phyloP scores from a whole-genome alignment of 352 stramenopile species.

The Peronospora destructor region DNA sequence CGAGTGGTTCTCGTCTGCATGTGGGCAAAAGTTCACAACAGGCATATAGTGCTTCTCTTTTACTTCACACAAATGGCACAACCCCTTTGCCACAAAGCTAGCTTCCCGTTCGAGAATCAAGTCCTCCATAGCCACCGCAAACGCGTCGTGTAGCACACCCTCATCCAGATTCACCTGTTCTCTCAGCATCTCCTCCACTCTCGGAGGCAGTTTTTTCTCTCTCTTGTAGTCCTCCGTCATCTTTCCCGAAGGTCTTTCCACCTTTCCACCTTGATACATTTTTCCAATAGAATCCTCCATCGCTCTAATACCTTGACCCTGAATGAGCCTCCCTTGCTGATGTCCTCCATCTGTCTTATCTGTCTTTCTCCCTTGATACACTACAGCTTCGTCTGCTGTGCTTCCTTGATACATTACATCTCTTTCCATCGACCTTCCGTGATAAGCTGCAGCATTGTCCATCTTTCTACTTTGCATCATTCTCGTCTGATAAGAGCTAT shows the following conservation, averaged over 20 bases:
- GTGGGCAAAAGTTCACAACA: constrained; percentile 73
- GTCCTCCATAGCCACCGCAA: constrained; percentile 49
- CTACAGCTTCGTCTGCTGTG: constrained; percentile 2
- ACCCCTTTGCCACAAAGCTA: constrained; percentile 65
- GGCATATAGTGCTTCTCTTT: constrained; percentile 43
- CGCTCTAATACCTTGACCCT: constrained; percentile 6
- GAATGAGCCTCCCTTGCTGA: constrained; percentile 8
- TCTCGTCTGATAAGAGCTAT: constrained; percentile 5
- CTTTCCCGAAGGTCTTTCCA: constrained; percentile 7
- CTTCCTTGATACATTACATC: constrained; percentile 1
- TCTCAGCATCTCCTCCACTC: constrained; percentile 25
- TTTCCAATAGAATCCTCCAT: constrained; percentile 4
- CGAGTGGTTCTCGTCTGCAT: constrained; percentile 56
- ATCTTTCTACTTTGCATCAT: neutral
- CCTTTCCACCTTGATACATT: constrained; percentile 9
- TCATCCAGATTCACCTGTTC: constrained; percentile 39
- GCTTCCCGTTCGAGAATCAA: constrained; percentile 52
- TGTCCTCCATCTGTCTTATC: neutral
- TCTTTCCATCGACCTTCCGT: constrained; percentile 7
- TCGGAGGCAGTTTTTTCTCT: constrained; percentile 18
- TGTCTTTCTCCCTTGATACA: constrained; percentile 3
- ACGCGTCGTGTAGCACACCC: constrained; percentile 31
- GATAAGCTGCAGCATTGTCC: neutral
- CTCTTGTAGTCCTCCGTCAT: constrained; percentile 28
- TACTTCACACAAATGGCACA: constrained; percentile 60